These are phyloP conservation scores for Cinnamomum chago DNA, from an alignment of 164 flowering plant genomes.

Conservation along the genomic window DNA sequence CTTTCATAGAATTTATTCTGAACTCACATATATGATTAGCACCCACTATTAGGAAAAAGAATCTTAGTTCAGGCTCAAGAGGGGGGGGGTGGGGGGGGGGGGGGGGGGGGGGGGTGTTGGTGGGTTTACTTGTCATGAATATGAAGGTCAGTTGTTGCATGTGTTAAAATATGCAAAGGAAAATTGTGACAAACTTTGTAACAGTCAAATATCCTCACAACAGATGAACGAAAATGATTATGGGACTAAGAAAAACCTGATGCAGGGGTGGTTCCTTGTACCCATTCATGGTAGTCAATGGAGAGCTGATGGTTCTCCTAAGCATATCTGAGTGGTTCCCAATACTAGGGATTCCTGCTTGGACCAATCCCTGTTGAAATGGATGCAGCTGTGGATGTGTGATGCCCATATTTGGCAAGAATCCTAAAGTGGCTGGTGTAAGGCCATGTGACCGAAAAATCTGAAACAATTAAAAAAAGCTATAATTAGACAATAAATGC, in stretches of 20 bases:
- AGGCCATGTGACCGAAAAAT: conserved; percentile 54
- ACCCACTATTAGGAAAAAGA: too few relatives aligned
- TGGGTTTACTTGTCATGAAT: too few relatives aligned
- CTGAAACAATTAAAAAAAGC: conserved; percentile 26
- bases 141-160: too few relatives aligned
- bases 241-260: conserved; percentile 36
- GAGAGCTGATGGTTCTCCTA: conserved; percentile 48
- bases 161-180: too few relatives aligned
- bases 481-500: not conserved
- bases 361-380: conserved; percentile 49
- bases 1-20: too few relatives aligned
- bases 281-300: conserved; percentile 39
- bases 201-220: not conserved
- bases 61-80: too few relatives aligned
- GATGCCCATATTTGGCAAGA: conserved; percentile 44
- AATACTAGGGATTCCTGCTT: conserved; percentile 36
- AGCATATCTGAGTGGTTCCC: conserved; percentile 46
- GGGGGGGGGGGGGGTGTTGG: too few relatives aligned
- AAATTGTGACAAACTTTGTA: not conserved
- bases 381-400: conserved; percentile 52
- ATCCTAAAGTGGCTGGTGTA: conserved; percentile 53
- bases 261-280: conserved; percentile 47
- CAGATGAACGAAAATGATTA: not conserved
- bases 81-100: too few relatives aligned
- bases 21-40: too few relatives aligned